Evolutionary conservation across 345 rosid genomes (phyloP), one percentile per base, ranked within the genome.

Genomic region (Boechera retrofracta): DNA sequence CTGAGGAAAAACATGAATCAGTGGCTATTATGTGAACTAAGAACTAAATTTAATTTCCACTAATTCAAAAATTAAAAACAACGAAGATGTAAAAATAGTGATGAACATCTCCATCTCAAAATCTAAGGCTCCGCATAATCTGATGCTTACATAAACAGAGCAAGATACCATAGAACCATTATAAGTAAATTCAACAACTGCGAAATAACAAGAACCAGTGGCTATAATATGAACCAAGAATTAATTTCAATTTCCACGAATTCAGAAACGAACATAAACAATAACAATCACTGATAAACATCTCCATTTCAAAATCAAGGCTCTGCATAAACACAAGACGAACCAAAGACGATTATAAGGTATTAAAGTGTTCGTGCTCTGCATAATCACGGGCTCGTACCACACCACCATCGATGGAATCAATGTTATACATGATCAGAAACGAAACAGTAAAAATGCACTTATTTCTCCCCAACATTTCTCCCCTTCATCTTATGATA

Each of bases 321-420:
- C 55, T 44, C 3, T 6, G 47, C 29, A 24, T 29, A n/a, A n/a
- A 52, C 5, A 55, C 12, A 5, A 55, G 5, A 41, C 76, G 36
- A 72, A 81, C 83, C 81, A 61, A 68, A 73, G 69, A 62, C 71
- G 21, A 21, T 21, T 63, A 26, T 10, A 18, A 10, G 65, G 70
- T 32, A 78, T 48, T 4, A 57, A 57, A 39, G 80, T 21, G 21
- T 21, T 21, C 21, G 21, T 21, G 21, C 21, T 21, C 21, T 21
- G 21, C 21, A 21, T 21, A 21, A 21, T 21, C 21, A 21, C 21
- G 21, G 21, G 21, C 21, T 21, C 21, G 1, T 21, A 21, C 21
- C 21, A 21, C 21, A 21, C 21, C 21, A 21, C 21, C 21, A 21
- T 21, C 21, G 21, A 21, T 21, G 21, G 21, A 21, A 21, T 21